phyloP scores from a whole-genome alignment of 441 rosid genomes.

The Jatropha multifida region DNA sequence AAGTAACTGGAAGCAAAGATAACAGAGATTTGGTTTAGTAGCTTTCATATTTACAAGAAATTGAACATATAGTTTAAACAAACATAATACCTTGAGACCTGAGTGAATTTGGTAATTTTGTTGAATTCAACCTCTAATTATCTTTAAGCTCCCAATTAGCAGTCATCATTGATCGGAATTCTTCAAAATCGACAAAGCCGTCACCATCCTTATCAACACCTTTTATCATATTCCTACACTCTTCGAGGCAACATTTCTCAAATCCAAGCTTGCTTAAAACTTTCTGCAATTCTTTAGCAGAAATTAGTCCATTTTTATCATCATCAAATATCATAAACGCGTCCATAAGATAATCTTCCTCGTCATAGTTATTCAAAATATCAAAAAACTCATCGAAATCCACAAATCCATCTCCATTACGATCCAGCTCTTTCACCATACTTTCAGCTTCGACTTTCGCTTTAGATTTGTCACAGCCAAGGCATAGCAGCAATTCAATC shows the following conservation, averaged over 20 bases:
- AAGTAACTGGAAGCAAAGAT: too few species aligned
- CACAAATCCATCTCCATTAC: slow-evolving; percentile 44
- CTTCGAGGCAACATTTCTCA: slow-evolving; percentile 33
- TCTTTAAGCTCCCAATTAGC: neutral
- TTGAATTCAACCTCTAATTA: neutral
- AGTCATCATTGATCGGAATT: slow-evolving; percentile 48
- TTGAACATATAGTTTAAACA: too few species aligned
- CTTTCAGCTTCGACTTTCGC: slow-evolving; percentile 38
- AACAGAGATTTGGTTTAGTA: too few species aligned
- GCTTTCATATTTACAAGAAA: too few species aligned
- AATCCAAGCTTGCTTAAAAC: slow-evolving; percentile 41
- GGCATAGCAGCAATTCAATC: slow-evolving; percentile 30
- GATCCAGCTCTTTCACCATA: slow-evolving; percentile 41
- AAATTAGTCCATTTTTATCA: slow-evolving; percentile 47
- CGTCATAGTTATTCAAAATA: slow-evolving; percentile 14
- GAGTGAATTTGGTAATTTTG: too few species aligned
- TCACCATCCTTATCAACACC: slow-evolving; percentile 49
- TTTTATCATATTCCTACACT: slow-evolving; percentile 47
- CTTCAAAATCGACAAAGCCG: slow-evolving; percentile 52
- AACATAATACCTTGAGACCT: too few species aligned
- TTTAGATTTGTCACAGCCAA: slow-evolving; percentile 37
- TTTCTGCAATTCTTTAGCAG: slow-evolving; percentile 44
- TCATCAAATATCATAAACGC: slow-evolving; percentile 45
- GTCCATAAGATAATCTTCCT: slow-evolving; percentile 33
- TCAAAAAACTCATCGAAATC: slow-evolving; percentile 45